Evolutionary conservation across 2,329 filamentous ascomycete species (phyloP), one percentile per base, ranked within the genome.

Genomic region (Septoria linicola): DNA sequence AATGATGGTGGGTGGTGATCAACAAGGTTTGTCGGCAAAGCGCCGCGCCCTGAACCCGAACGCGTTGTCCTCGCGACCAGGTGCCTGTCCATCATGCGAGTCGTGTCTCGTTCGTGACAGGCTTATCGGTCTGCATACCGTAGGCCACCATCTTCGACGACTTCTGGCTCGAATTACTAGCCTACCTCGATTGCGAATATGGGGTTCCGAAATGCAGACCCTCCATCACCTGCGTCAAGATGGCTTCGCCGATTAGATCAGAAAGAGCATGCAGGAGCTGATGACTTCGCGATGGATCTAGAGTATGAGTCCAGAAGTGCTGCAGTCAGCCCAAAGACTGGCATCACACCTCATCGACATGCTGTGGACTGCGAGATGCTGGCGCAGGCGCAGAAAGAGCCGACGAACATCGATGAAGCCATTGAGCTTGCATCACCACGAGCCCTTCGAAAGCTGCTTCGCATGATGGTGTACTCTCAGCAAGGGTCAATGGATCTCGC

Each of bases 401-500:
- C 41, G 4, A 17, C 27, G 3, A 31, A 35, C 35, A 42, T 43
- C 11, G 43, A 53, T n/a, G 25, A 36, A 8, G 51, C 51, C 13
- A 53, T 53, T n/a, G 44, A 53, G 11, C 36, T 34, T 21, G 44
- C 51, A 14, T 49, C 51, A 3, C 44, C 45, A 14, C 21, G 45
- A 16, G 45, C 45, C 3, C 31, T 53, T n/a, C 45, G 51, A 17
- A 41, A 36, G 11, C 34, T 53, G 14, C 41, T 53, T 8, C 45
- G 51, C 8, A 53, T 49, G 45, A 53, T 53, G 51, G 51, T 49
- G 10, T 43, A 53, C n/a, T 49, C 51, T 1, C 51, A 49, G 16
- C 51, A 46, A 27, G 32, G 32, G 14, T 49, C 44, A 8, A 27
- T 32, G 34, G 45, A 49, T 17, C 19, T 53, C 23, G 51, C 51